Conservation (phyloP, 164 flowering plant species). For the Liriodendron chinense region DNA sequence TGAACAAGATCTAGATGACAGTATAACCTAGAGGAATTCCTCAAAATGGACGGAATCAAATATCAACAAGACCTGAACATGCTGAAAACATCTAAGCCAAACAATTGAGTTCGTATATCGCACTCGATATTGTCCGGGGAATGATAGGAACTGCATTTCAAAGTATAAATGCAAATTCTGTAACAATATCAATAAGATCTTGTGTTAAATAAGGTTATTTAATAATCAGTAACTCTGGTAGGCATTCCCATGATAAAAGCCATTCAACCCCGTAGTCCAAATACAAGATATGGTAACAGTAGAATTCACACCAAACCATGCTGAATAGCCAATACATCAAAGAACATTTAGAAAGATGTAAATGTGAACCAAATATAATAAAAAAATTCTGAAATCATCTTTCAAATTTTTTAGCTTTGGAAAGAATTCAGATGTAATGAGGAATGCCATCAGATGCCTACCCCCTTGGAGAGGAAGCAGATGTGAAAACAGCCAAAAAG, state of each 20-base stretch:
- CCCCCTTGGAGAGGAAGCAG: no score
- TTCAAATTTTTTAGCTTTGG: no score
- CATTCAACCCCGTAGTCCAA: not conserved
- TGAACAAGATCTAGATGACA: not conserved
- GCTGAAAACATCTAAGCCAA: not conserved
- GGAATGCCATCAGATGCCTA: no score
- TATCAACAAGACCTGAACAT: constrained; percentile 1
- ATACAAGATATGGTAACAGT: no score
- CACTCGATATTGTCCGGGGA: not conserved
- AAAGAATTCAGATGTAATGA: no score
- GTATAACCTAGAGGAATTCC: not conserved
- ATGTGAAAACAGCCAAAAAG: no score
- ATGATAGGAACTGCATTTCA: not conserved
- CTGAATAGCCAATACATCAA: no score
- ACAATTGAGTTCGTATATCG: no score
- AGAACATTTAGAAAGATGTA: no score
- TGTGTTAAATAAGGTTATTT: no score
- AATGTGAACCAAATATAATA: no score
- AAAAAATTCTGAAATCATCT: no score
- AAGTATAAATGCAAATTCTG: not conserved
- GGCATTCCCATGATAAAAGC: not conserved
- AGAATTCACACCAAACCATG: not conserved
- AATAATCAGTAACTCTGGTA: not conserved
- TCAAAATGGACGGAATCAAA: not conserved
- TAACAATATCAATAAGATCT: not conserved